phyloP scores from a whole-genome alignment of 2,329 filamentous ascomycete species.

The Colletotrichum tanaceti region DNA sequence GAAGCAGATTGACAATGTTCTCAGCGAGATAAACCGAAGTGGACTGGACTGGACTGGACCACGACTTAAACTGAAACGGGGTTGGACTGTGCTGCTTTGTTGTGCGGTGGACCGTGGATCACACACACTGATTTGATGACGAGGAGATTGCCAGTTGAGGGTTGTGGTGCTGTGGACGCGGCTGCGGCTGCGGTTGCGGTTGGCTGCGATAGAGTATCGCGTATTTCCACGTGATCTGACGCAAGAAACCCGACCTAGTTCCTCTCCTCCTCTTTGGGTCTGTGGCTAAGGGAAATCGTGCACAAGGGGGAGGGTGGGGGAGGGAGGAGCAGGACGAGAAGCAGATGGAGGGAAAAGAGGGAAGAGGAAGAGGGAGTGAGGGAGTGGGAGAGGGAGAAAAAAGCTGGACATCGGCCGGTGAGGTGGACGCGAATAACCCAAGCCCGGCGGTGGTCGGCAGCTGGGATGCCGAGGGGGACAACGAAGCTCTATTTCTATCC shows the following conservation, averaged over 20 bases:
- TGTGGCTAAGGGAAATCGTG: background rate
- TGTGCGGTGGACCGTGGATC: background rate
- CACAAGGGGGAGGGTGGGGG: background rate
- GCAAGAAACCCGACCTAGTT: constrained; percentile 14
- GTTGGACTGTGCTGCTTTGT: no score
- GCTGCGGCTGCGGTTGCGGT: background rate
- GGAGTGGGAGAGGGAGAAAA: background rate
- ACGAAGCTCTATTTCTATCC: no score
- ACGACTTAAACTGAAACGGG: no score
- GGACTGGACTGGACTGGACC: background rate
- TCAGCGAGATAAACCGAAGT: background rate
- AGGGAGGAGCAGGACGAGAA: background rate
- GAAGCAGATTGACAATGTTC: background rate
- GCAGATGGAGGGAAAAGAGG: constrained; percentile 1
- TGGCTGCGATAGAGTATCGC: constrained; percentile 29
- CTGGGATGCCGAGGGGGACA: no score
- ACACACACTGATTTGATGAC: background rate
- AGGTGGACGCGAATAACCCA: background rate
- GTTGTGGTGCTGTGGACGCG: background rate
- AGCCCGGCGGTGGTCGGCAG: background rate
- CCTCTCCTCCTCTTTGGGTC: background rate
- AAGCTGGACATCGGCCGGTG: background rate
- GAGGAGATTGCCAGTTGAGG: background rate
- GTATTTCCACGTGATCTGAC: constrained; percentile 35
- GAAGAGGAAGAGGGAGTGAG: background rate